phyloP scores from a whole-genome alignment of 352 stramenopile species.

The Globisporangium splendens region DNA sequence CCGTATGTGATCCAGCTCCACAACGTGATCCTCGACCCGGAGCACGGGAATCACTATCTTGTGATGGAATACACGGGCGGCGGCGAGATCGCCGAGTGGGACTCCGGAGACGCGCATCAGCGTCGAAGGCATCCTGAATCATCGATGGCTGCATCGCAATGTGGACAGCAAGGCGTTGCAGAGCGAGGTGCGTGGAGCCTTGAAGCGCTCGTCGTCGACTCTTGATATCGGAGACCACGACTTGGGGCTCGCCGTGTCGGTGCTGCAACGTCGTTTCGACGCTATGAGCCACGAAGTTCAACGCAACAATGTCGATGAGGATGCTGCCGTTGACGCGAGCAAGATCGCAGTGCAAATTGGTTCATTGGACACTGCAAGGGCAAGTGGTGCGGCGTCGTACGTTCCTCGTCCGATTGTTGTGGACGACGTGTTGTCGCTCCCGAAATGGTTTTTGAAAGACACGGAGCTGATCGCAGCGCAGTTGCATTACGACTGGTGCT shows the following conservation, averaged over 20 bases:
- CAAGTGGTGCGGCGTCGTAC: constrained; percentile 18
- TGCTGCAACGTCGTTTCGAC: constrained; percentile 48
- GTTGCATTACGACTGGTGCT: constrained; percentile 70
- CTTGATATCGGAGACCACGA: constrained; percentile 46
- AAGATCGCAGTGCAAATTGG: neutral
- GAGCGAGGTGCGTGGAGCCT: constrained; percentile 28
- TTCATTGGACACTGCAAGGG: neutral
- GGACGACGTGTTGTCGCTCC: constrained; percentile 18
- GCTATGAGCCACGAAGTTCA: constrained; percentile 23
- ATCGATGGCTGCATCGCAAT: constrained; percentile 70
- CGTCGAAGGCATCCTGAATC: constrained; percentile 59
- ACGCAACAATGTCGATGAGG: neutral
- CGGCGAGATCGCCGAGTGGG: constrained; percentile 74
- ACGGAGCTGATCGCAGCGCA: constrained; percentile 36
- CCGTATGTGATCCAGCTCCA: constrained; percentile 64
- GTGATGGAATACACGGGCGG: constrained; percentile 88
- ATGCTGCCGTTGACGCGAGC: constrained; percentile 1
- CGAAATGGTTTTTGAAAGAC: constrained; percentile 30
- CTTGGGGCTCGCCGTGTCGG: constrained; percentile 45
- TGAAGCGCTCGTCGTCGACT: constrained; percentile 28
- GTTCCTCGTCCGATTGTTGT: constrained; percentile 39
- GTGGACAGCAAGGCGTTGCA: constrained; percentile 47
- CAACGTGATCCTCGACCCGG: constrained; percentile 72
- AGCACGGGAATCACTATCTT: constrained; percentile 57
- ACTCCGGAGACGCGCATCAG: constrained; percentile 63